These are phyloP conservation scores for Selaginella tamariscina DNA, from an alignment of 75 land plant species.

Conservation along the genomic window DNA sequence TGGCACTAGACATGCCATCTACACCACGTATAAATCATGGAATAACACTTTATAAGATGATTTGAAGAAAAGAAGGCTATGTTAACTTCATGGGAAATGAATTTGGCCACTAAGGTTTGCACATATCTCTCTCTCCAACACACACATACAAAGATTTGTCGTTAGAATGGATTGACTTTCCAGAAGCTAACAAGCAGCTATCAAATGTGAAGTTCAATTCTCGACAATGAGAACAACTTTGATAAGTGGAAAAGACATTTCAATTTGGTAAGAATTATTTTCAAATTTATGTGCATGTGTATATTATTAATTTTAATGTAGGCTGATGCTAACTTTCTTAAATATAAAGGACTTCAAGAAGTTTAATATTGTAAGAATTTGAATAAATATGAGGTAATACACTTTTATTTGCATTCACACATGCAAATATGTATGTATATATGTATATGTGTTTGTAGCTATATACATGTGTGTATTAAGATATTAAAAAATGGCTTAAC, in stretches of 20 bases:
- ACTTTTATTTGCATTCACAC: too few species aligned
- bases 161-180: conserved; percentile 94
- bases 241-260: conserved; percentile 83
- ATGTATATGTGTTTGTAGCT: too few species aligned
- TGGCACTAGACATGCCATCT: conserved; percentile 68
- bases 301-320: conserved; percentile 11
- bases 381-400: conserved; percentile 50
- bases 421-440: too few species aligned
- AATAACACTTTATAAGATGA: conserved; percentile 92
- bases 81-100: conserved; percentile 95
- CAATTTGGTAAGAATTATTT: conserved; percentile 51
- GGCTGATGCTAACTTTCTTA: conserved; percentile 80
- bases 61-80: conserved; percentile 87
- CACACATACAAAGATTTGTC: neutral
- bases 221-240: conserved; percentile 60
- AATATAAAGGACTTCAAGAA: conserved; percentile 70
- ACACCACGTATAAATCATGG: conserved; percentile 79
- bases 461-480: too few species aligned
- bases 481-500: neutral
- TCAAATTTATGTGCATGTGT: neutral
- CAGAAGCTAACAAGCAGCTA: conserved; percentile 58
- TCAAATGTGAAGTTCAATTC: conserved; percentile 50
- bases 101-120: conserved; percentile 78
- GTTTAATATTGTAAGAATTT: conserved; percentile 86
- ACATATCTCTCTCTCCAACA: too few species aligned